These are phyloP conservation scores for Stellera chamaejasme DNA, from an alignment of 345 rosid genomes.

Conservation along the genomic window DNA sequence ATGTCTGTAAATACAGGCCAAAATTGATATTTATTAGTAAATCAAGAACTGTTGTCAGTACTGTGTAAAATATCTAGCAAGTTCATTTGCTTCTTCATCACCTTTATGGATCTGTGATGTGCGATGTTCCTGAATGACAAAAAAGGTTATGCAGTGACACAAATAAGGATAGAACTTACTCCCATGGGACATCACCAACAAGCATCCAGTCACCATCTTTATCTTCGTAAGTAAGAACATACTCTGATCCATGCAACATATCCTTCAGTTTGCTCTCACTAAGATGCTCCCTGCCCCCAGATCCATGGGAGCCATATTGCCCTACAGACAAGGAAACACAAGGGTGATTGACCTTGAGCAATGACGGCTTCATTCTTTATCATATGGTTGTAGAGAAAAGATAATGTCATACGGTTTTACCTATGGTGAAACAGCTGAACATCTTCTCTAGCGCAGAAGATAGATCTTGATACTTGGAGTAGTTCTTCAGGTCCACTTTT, in stretches of 20 bases:
- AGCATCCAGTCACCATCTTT: slow-evolving; percentile 79
- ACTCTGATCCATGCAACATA: slow-evolving; percentile 53
- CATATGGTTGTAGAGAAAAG: neutral
- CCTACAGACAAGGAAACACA: slow-evolving; percentile 25
- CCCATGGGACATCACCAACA: slow-evolving; percentile 79
- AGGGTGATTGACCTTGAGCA: slow-evolving; percentile 23
- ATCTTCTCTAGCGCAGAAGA: slow-evolving; percentile 71
- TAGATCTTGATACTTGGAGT: slow-evolving; percentile 47
- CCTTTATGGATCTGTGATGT: too few relatives aligned
- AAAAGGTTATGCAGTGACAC: neutral
- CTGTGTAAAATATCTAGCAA: too few relatives aligned
- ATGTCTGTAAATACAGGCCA: too few relatives aligned
- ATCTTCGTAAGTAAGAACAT: slow-evolving; percentile 57
- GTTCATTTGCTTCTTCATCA: too few relatives aligned
- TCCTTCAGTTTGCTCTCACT: slow-evolving; percentile 54
- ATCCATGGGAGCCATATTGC: slow-evolving; percentile 47
- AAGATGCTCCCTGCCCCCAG: slow-evolving; percentile 35
- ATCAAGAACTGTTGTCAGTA: too few relatives aligned
- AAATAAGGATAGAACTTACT: slow-evolving; percentile 29
- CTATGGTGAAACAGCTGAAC: slow-evolving; percentile 63
- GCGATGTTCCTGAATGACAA: neutral
- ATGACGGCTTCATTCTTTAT: slow-evolving; percentile 5
- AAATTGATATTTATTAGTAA: too few relatives aligned
- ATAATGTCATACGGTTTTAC: slow-evolving; percentile 21
- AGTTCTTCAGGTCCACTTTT: slow-evolving; percentile 56